These are phyloP conservation scores for Ananas comosus DNA, from an alignment of 176 grass and related monocot genomes.

Conservation along the genomic window DNA sequence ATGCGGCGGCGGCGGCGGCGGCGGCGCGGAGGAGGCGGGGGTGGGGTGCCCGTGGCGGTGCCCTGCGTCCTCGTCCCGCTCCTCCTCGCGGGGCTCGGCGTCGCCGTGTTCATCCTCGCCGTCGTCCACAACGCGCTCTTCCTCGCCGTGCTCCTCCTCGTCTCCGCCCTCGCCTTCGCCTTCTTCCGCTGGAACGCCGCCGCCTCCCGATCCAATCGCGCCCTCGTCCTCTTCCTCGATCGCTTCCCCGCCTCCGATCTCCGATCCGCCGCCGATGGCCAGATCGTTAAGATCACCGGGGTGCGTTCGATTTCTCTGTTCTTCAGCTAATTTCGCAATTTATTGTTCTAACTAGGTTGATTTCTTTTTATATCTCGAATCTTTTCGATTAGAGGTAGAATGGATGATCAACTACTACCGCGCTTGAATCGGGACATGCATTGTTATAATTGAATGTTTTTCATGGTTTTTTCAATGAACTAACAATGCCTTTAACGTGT, in stretches of 20 bases:
- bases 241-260: conserved; percentile 50
- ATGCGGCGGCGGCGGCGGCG: not conserved
- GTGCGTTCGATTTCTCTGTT: conserved; percentile 20
- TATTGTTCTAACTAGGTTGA: too few relatives aligned
- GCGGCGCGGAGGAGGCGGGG: not conserved
- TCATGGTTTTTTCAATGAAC: not conserved
- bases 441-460: not conserved
- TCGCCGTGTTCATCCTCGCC: conserved; percentile 64
- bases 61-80: conserved; percentile 45
- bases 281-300: conserved; percentile 88
- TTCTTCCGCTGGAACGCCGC: conserved; percentile 78
- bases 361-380: too few relatives aligned
- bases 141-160: conserved; percentile 36
- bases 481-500: too few relatives aligned
- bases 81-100: conserved; percentile 54
- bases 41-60: conserved; percentile 40
- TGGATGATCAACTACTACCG: too few relatives aligned
- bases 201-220: conserved; percentile 38
- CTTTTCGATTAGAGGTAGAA: too few relatives aligned
- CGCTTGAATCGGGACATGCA: not conserved
- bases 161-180: conserved; percentile 36
- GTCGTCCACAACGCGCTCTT: conserved; percentile 61
- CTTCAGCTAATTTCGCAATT: not conserved
- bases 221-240: conserved; percentile 48
- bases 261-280: conserved; percentile 52